Conservation (phyloP, 495 filamentous ascomycete genomes). For the Mycothermus thermophilus region DNA sequence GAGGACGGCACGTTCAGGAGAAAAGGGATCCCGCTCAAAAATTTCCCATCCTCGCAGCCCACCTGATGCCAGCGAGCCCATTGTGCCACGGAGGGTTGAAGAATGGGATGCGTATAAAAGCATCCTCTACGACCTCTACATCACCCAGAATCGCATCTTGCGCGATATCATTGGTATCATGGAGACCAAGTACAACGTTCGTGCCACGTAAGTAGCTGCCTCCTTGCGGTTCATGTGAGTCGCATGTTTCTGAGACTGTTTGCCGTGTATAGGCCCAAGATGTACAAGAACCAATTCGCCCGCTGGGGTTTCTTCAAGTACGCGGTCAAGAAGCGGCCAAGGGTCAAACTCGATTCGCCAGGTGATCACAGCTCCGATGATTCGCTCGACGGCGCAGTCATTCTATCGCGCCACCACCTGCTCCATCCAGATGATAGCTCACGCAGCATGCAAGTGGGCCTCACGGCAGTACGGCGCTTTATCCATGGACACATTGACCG, state of each 20-base stretch:
- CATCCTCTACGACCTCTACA: slow-evolving; percentile 19
- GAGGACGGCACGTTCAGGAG: no score
- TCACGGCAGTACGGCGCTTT: slow-evolving; percentile 16
- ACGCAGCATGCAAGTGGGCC: slow-evolving; percentile 11
- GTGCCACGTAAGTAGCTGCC: slow-evolving; percentile 14
- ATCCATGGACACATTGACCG: slow-evolving; percentile 13
- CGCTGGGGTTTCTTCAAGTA: slow-evolving; percentile 24
- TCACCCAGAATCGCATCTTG: slow-evolving; percentile 19
- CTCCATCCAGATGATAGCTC: slow-evolving; percentile 9
- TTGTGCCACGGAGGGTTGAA: slow-evolving; percentile 14
- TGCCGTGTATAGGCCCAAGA: slow-evolving; percentile 14
- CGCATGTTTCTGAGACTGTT: not conserved
- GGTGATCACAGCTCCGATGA: slow-evolving; percentile 1
- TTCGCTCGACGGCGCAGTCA: slow-evolving; percentile 2
- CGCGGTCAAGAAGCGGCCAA: slow-evolving; percentile 13
- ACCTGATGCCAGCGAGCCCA: no score
- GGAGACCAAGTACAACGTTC: slow-evolving; percentile 16
- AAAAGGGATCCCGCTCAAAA: no score
- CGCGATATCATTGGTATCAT: slow-evolving; percentile 20
- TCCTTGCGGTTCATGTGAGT: not conserved
- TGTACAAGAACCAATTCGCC: slow-evolving; percentile 24
- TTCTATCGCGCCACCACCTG: slow-evolving; percentile 2
- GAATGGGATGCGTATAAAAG: slow-evolving; percentile 23
- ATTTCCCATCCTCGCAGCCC: no score
- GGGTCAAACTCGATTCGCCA: slow-evolving; percentile 4